A percentile compares a stretch with the other conserved stretches of the same genome.
Conservation (phyloP, 116 monocot genomes). For the Trichopus zeylanicus region DNA sequence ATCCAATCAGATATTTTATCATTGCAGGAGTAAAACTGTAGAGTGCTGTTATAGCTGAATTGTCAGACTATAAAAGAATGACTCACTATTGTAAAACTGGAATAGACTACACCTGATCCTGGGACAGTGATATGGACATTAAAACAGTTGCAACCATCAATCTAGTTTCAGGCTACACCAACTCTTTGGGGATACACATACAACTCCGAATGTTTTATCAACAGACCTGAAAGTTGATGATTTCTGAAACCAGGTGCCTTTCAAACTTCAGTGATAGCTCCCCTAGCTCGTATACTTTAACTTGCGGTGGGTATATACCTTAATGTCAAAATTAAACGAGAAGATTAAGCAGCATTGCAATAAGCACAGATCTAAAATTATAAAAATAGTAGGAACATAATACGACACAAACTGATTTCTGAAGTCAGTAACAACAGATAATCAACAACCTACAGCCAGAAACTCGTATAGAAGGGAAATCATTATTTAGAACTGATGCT, state of each 20-base stretch:
- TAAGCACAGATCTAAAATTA: not conserved
- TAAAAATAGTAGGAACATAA: not conserved
- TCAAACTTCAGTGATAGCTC: constrained; percentile 90
- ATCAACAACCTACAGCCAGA: too few relatives aligned
- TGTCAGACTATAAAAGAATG: too few relatives aligned
- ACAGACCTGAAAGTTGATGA: constrained; percentile 79
- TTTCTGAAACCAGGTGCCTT: constrained; percentile 85
- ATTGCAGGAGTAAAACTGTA: too few relatives aligned
- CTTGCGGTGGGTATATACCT: constrained; percentile 98
- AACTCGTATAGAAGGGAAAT: too few relatives aligned
- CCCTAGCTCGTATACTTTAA: constrained; percentile 77
- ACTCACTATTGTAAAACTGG: too few relatives aligned
- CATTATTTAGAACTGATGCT: not conserved
- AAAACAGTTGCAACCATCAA: too few relatives aligned
- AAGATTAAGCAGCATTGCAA: constrained; percentile 2
- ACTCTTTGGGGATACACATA: too few relatives aligned
- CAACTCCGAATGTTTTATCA: not conserved
- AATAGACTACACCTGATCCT: too few relatives aligned
- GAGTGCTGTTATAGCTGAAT: too few relatives aligned
- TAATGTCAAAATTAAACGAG: not conserved
- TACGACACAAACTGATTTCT: not conserved
- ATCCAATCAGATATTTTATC: too few relatives aligned
- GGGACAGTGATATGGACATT: too few relatives aligned
- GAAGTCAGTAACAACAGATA: not conserved
- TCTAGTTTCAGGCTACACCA: too few relatives aligned